Percentiles rank a stretch among this genome's conserved stretches.
Evolutionary conservation across 768 basidiomycete species (phyloP).

Genomic region (Trametes coccinea): DNA sequence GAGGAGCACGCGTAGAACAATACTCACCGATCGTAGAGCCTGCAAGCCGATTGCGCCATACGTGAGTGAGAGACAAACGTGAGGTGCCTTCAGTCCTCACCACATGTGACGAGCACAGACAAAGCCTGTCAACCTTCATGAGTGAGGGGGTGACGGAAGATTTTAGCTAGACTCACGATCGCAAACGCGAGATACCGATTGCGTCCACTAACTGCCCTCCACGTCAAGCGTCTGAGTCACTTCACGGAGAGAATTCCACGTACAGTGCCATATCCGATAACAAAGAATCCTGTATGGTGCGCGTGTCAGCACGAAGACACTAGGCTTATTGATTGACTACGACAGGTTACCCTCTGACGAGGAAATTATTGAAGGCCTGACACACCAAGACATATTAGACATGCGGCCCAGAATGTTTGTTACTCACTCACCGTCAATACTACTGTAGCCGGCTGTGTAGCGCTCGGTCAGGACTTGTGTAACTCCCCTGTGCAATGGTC

Average conservation of each 20-base stretch:
- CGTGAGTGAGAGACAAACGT: too few species aligned
- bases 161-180: not conserved
- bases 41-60: not conserved
- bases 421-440: not conserved
- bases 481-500: too few species aligned
- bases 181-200: not conserved
- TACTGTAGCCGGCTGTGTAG: not conserved
- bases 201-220: not conserved
- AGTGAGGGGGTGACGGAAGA: not conserved
- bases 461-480: too few species aligned
- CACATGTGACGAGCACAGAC: too few species aligned
- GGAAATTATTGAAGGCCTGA: not conserved
- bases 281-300: not conserved
- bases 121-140: not conserved
- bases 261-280: slow-evolving; percentile 1
- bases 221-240: not conserved
- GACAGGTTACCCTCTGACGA: not conserved
- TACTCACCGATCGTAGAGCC: not conserved
- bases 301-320: too few species aligned
- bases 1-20: not conserved
- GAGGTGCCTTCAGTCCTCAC: too few species aligned
- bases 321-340: too few species aligned
- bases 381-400: not conserved
- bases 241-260: not conserved
- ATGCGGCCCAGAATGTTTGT: too few species aligned